Base-by-base conservation (phyloP, 768 basidiomycete genomes). In the Trametes sanguinea region DNA sequence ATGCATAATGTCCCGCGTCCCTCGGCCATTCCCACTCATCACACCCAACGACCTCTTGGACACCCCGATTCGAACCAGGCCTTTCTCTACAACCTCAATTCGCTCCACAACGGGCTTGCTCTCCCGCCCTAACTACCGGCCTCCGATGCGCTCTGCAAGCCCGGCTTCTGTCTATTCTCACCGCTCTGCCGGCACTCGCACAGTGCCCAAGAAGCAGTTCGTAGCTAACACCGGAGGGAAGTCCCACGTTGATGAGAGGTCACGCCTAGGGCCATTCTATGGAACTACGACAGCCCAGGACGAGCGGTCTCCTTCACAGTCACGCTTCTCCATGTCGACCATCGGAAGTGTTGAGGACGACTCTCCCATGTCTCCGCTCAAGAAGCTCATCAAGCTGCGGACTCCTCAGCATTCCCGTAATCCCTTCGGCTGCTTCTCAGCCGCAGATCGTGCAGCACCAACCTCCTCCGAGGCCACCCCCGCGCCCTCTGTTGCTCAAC, bases 1-100 rank as follows among this genome's bases (percentile, higher is more conserved):
- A 11, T 64, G 67, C 42, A 52, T 68, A 47, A 69, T 72, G 71
- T 62, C 61, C 30, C 66, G 67, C 30, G 57, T 69, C 16, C 68
- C 69, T 11, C 64, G 55, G 8, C 66, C 68, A 5, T 44, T 57
- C 11, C 71, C 70, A 32, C 61, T 62, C 52, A 50, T 68, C 30
- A 68, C 60, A 3, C 70, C 61, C 9, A 68, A 69, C 50, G 57
- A 64, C 10, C 65, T 71, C 9, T 54, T 68, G 27, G 43, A 43
- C 39, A 50, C 59, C 29, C 48, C 64, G 9, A 37, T 56, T n/a
- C 46, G 29, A 16, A 56, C 55, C 33, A 54, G 60, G 14, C 57
- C 35, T 1, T 17, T 47, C 27, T 66, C 66, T 2, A 29, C 63
- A 17, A 14, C 58, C 3, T 70, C 68, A 9, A 27, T 60, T 17